These are phyloP conservation scores for Arthrobotrys conoides DNA, from an alignment of 2,329 filamentous ascomycete species.

Conservation along the genomic window DNA sequence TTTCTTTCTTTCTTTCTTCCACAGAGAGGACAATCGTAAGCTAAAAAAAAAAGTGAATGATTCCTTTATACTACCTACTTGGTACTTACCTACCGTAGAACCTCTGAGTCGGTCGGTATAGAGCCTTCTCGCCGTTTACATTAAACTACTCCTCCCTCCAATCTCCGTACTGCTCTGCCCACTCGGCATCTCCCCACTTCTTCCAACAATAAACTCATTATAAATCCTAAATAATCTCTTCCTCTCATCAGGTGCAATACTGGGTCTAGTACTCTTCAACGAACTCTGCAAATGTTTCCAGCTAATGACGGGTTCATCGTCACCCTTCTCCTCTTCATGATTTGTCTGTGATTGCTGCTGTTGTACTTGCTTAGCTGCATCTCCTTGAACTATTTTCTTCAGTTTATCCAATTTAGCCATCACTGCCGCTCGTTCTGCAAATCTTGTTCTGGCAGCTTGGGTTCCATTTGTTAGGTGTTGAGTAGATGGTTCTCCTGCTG, in stretches of 20 bases:
- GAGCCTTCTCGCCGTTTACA: slow-evolving; percentile 73
- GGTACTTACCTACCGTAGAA: not conserved
- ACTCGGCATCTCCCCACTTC: slow-evolving; percentile 95
- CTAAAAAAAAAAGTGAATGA: slow-evolving; percentile 1
- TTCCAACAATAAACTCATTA: slow-evolving; percentile 88
- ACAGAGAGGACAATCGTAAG: not conserved
- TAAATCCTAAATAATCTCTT: slow-evolving; percentile 84
- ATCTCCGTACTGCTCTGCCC: slow-evolving; percentile 93
- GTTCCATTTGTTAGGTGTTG: slow-evolving; percentile 39
- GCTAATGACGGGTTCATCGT: slow-evolving; percentile 80
- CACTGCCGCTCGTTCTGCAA: slow-evolving; percentile 84
- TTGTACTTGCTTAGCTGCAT: slow-evolving; percentile 21
- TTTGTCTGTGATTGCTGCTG: slow-evolving; percentile 57
- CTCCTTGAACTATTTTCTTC: slow-evolving; percentile 69
- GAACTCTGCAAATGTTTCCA: slow-evolving; percentile 88
- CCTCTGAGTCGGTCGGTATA: too few relatives aligned
- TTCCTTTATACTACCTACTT: not conserved
- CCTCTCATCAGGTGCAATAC: slow-evolving; percentile 84
- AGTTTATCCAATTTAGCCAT: slow-evolving; percentile 85
- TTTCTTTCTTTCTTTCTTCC: not conserved
- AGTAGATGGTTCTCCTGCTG: slow-evolving; percentile 68
- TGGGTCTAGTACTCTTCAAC: slow-evolving; percentile 81
- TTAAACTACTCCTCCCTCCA: slow-evolving; percentile 91
- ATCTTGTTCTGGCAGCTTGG: slow-evolving; percentile 69
- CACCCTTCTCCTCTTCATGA: slow-evolving; percentile 66